Evolutionary conservation across 1,284 basidiomycete genomes (phyloP).

Genomic region (Ceratobasidium sp.): DNA sequence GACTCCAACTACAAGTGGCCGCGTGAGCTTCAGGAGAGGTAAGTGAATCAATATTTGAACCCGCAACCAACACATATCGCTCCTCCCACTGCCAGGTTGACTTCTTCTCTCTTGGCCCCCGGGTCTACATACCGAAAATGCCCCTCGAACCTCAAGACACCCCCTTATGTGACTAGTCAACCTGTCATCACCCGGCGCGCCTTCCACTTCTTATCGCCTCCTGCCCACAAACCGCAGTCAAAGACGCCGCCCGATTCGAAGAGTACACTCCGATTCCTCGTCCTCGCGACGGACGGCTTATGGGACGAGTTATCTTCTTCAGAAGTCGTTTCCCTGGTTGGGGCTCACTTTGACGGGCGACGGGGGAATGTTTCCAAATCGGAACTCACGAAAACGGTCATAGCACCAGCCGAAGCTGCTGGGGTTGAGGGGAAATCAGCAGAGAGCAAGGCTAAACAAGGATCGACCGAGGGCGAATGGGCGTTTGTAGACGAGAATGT

Average conservation of each 20-base stretch:
- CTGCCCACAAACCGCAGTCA: slow-evolving; percentile 58
- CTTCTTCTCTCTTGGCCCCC: slow-evolving; percentile 64
- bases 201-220: slow-evolving; percentile 61
- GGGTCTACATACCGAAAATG: slow-evolving; percentile 72
- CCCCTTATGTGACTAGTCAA: slow-evolving; percentile 92
- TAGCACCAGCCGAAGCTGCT: slow-evolving; percentile 57
- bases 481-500: slow-evolving; percentile 88
- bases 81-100: slow-evolving; percentile 61
- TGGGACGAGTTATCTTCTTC: slow-evolving; percentile 97
- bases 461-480: slow-evolving; percentile 67
- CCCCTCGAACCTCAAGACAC: slow-evolving; percentile 77
- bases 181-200: slow-evolving; percentile 89
- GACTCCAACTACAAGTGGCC: slow-evolving; percentile 96
- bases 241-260: slow-evolving; percentile 47
- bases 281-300: slow-evolving; percentile 93
- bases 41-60: background rate
- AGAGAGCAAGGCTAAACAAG: slow-evolving; percentile 54
- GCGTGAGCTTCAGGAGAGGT: slow-evolving; percentile 68
- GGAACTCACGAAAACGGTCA: slow-evolving; percentile 65
- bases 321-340: slow-evolving; percentile 92
- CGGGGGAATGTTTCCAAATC: slow-evolving; percentile 66
- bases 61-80: slow-evolving; percentile 2
- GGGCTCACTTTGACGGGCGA: slow-evolving; percentile 80
- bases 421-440: slow-evolving; percentile 72
- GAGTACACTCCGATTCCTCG: slow-evolving; percentile 72